A percentile compares a stretch with the other conserved stretches of the same genome.
These are phyloP conservation scores for Megacollybia marginata DNA, from an alignment of 768 basidiomycete species.

Conservation along the genomic window DNA sequence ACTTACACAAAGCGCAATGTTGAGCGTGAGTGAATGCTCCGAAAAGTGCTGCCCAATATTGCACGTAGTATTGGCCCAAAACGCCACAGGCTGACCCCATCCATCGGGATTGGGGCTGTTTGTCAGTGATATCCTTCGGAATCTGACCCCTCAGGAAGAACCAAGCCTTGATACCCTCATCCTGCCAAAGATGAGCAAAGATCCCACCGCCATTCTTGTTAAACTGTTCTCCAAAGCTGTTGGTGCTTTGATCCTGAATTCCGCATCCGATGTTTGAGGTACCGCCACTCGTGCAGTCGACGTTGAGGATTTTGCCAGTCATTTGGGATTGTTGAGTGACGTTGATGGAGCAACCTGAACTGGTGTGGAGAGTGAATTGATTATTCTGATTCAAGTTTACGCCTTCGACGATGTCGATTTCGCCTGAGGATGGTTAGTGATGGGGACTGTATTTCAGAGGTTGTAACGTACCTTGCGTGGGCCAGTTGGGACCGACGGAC, in stretches of 20 bases:
- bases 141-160: constrained; percentile 45
- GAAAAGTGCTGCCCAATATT: constrained; percentile 43
- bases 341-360: no score
- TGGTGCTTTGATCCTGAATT: neutral
- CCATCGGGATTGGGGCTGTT: constrained; percentile 35
- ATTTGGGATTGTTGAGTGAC: no score
- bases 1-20: constrained; percentile 23
- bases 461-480: neutral
- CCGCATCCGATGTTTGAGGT: constrained; percentile 28
- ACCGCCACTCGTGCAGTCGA: no score
- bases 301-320: no score
- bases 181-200: constrained; percentile 32
- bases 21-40: constrained; percentile 39
- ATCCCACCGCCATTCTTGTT: neutral
- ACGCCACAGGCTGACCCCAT: constrained; percentile 48
- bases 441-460: no score
- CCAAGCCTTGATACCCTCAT: constrained; percentile 46
- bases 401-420: neutral
- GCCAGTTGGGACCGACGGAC: constrained; percentile 8
- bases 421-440: constrained; percentile 3
- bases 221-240: neutral
- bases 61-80: constrained; percentile 42
- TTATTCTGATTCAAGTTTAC: constrained; percentile 34
- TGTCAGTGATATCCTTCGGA: constrained; percentile 40
- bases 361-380: constrained; percentile 35